Base-by-base conservation (phyloP, 805 yeast species). In the Wickerhamiella nectarea region DNA sequence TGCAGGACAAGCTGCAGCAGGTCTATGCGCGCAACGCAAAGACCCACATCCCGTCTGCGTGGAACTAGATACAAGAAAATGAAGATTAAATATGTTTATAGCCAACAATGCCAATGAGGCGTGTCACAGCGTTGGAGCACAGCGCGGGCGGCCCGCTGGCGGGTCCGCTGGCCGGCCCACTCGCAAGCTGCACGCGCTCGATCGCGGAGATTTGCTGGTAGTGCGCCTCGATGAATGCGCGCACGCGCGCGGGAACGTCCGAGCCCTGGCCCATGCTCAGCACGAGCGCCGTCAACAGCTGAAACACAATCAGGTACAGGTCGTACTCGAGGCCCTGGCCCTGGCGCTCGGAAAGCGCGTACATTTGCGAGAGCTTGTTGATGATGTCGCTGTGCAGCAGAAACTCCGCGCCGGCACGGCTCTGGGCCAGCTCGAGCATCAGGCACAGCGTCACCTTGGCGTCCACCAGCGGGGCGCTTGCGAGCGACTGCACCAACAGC, bases 201-300 rank as follows among this genome's bases (percentile, higher is more conserved):
- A 78, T 67, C 2, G 85, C 82, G 38, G 72, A 69, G 15, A 78
- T 66, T 43, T 84, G 59, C 43, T 67, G 71, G 40, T 71, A 66
- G 56, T 75, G 75, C 38, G 70, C 70, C 7, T 57, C 53, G 54
- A 82, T 55, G 36, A 85, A 57, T 3, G 60, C 65, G 41, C 65
- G 67, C 0, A 76, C 78, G 50, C 72, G 76, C 6, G 60, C 55
- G 8, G 76, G 65, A 12, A 80, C 76, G 0, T 72, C 67, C 46
- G 67, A 69, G 58, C 83, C 83, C 35, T 78, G 76, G 4, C 87
- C 94, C 67, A 82, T 72, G 2, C 93, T 74, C 8, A 86, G 63
- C 3, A 80, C 62, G 6, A 81, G 64, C 0, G 93, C 76, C 8
- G 76, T 60, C 2, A 84, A 65, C 38, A 85, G 62, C 53, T 82